Evolutionary conservation across 2,329 filamentous ascomycete species (phyloP), one percentile per base, ranked within the genome.

Genomic region (Penicillium sp.): DNA sequence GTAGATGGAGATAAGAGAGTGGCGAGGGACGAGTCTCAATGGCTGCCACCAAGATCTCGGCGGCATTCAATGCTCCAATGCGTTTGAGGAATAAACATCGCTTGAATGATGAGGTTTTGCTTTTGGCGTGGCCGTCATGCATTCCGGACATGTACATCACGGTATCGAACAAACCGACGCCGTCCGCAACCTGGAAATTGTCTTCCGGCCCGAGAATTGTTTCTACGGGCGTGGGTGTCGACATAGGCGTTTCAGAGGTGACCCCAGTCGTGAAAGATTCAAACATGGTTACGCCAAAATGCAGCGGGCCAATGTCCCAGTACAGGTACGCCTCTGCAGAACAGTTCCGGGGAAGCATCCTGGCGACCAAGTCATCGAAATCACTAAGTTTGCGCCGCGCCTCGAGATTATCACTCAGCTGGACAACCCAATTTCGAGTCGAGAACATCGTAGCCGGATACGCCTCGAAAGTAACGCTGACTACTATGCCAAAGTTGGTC

Each of bases 61-160:
- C 65, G 0, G 83, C 40, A 2, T 70, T 53, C 2, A 2, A 40
- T 50, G 54, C 57, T 60, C 75, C 75, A 13, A 87, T 81, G 38
- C 66, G 0, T 57, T 82, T 82, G 8, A 88, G 69, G 64, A 88
- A 87, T 31, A 88, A 42, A 67, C 85, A 88, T 63, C 86, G 79
- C 73, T 88, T 87, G 75, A 88, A 87, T 0, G 85, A 79, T 10
- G 82, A 87, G 0, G 84, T 87, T 73, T 86, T 87, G 63, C 81
- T 79, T 23, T 80, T 74, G 19, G 76, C 77, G 51, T 87, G 84
- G 0, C 84, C 84, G 25, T 82, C 81, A 50, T 88, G 83, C 81
- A 88, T 84, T 13, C 60, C 64, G 2, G 81, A 81, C 70, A 88
- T 78, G 71, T 87, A 86, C 80, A 87, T 83, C 51, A 87, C 84